These are phyloP conservation scores for Cordyceps cateniannulata DNA, from an alignment of 2,329 filamentous ascomycete genomes.

Conservation along the genomic window DNA sequence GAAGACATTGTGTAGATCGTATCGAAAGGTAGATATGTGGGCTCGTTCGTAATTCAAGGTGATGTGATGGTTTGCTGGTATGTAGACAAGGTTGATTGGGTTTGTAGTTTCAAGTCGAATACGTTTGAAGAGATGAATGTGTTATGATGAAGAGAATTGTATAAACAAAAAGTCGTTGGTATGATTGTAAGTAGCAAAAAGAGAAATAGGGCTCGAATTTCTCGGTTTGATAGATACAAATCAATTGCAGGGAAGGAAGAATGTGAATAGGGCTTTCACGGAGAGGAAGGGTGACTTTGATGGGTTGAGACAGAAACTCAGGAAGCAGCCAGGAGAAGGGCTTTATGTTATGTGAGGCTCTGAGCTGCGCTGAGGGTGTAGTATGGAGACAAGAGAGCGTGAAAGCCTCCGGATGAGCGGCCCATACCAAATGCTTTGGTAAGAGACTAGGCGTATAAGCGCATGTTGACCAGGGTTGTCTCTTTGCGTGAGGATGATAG, in stretches of 20 bases:
- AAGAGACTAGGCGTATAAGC: constrained; percentile 13
- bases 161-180: constrained; percentile 7
- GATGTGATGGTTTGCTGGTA: background rate
- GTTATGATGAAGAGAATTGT: constrained; percentile 5
- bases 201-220: constrained; percentile 13
- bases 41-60: background rate
- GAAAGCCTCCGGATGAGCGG: constrained; percentile 11
- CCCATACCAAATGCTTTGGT: constrained; percentile 13
- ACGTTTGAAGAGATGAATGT: constrained; percentile 2
- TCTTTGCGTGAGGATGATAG: background rate
- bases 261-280: constrained; percentile 6
- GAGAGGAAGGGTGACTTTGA: constrained; percentile 9
- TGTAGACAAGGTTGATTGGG: background rate
- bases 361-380: background rate
- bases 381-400: background rate
- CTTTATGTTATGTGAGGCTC: constrained; percentile 13
- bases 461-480: constrained; percentile 8
- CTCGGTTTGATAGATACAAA: constrained; percentile 11
- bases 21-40: background rate
- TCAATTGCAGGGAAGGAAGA: background rate
- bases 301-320: background rate
- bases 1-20: constrained; percentile 10
- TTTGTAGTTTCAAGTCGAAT: background rate
- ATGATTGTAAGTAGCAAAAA: constrained; percentile 11
- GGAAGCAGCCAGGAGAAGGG: background rate